Conservation (phyloP, 2,329 filamentous ascomycete species). For the Paraphoma sp. region DNA sequence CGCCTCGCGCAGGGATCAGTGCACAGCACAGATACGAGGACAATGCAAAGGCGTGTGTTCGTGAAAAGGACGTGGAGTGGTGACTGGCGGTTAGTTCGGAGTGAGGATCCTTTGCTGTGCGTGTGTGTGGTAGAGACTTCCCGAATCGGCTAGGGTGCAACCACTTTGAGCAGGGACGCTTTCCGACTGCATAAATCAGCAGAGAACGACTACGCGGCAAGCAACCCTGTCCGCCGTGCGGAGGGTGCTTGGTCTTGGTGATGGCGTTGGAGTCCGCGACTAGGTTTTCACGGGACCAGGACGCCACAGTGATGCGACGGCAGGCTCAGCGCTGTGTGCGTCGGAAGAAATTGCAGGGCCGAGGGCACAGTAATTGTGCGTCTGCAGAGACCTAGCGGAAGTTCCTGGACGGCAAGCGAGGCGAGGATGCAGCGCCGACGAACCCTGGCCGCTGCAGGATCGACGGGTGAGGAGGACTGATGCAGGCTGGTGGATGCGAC, state of each 20-base stretch:
- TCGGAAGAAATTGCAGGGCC: slow-evolving; percentile 4
- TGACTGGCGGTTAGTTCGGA: not conserved
- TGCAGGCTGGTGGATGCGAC: not conserved
- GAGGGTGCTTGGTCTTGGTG: not conserved
- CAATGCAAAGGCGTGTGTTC: slow-evolving; percentile 1
- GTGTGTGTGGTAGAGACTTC: not conserved
- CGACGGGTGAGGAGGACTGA: not conserved
- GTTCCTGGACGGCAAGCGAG: slow-evolving; percentile 1
- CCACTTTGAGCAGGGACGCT: not conserved
- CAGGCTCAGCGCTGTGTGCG: not conserved
- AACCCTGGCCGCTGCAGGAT: slow-evolving; percentile 3
- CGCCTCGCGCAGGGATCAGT: slow-evolving; percentile 8
- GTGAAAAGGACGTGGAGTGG: not conserved
- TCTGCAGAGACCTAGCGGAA: slow-evolving; percentile 1
- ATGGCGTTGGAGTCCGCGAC: not conserved
- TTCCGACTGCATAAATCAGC: slow-evolving; percentile 1
- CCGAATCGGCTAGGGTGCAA: slow-evolving; percentile 1
- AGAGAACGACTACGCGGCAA: not conserved
- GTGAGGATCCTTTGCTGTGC: not conserved
- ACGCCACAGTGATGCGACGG: slow-evolving; percentile 1
- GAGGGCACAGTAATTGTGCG: not conserved
- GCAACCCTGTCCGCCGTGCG: not conserved
- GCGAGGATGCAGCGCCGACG: slow-evolving; percentile 1
- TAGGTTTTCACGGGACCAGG: slow-evolving; percentile 4
- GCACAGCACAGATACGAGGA: not conserved